Evolutionary conservation across 805 yeast genomes (phyloP).

Genomic region (Cephaloascus albidus): DNA sequence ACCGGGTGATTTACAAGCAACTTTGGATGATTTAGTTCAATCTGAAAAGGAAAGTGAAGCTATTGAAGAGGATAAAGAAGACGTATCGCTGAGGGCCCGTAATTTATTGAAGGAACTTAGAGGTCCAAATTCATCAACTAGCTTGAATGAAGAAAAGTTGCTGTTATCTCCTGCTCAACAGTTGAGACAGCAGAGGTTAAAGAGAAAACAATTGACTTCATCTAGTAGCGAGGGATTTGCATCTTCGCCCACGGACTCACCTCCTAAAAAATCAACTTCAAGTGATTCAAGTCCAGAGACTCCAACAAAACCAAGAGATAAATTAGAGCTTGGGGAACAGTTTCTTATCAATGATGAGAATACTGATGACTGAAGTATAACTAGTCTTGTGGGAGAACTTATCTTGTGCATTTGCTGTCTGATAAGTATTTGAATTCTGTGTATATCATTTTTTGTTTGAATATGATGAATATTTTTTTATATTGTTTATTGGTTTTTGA

Average conservation of each 20-base stretch:
- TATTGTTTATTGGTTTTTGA: background rate
- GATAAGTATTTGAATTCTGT: too few relatives aligned
- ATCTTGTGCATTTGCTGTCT: too few relatives aligned
- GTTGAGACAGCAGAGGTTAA: conserved; percentile 29
- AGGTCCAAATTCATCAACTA: conserved; percentile 15
- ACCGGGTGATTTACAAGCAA: background rate
- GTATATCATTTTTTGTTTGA: too few relatives aligned
- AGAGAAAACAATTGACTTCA: conserved; percentile 7
- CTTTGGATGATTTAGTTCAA: background rate
- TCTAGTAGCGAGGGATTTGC: conserved; percentile 7
- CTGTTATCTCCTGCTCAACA: conserved; percentile 33
- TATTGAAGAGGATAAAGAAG: conserved; percentile 19
- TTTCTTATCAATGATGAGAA: background rate
- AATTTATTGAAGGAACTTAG: conserved; percentile 54
- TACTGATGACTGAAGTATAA: background rate
- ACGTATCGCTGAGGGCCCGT: conserved; percentile 54
- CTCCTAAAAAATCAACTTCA: background rate
- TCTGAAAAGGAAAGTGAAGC: background rate
- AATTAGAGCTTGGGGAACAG: background rate
- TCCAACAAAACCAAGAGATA: background rate
- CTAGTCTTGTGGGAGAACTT: too few relatives aligned
- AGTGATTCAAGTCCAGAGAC: background rate
- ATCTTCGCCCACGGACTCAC: too few relatives aligned
- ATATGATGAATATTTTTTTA: too few relatives aligned
- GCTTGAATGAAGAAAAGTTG: conserved; percentile 14